Base-by-base conservation (phyloP, 345 rosid species). In the Isatis tinctoria region DNA sequence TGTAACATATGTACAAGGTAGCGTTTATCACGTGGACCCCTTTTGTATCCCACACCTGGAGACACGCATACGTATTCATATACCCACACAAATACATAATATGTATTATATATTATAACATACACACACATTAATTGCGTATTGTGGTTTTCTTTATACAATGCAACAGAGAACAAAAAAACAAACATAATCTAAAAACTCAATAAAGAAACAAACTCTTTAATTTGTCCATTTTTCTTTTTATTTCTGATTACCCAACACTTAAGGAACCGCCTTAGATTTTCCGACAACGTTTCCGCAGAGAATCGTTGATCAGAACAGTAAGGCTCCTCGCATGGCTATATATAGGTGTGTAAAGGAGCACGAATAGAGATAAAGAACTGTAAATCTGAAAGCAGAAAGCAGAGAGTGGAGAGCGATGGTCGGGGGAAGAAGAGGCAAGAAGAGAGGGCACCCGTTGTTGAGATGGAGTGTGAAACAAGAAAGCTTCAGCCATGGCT, bases 401-500 rank as follows among this genome's bases (percentile, higher is more conserved):
- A 4, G 24, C 8, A 13, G 16, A 22, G 16, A 45, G 28, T 32
- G 36, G 18, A 65, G 76, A 63, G 37, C 43, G 36, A 69, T 52
- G 69, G 53, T 36, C 8, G 49, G 33, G 54, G 17, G 44, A 57
- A 72, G 77, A 64, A 18, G 79, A 45, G 58, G 76, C 73, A 75
- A 76, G 45, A 70, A 20, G 74, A 65, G 67, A 57, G 82, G 85
- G 18, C 86, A 79, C 78, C 90, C 86, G 28, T 72, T 86, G 70
- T 69, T 90, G 75, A 81, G 81, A 70, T 88, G 93, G 66, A 74
- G 77, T 18, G 60, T 37, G 67, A 75, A 67, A 44, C 71, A 37
- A n/a, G 65, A 32, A 28, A 27, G 39, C 14, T 83, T 74, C 62
- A 81, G 60, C 40, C 97, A 90, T 82, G 97, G 97, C 13, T 80